A percentile compares a stretch with the other conserved stretches of the same genome.
These are phyloP conservation scores for Trypanosomatidae sp. DNA, from an alignment of 208 protist genomes.

Conservation along the genomic window DNA sequence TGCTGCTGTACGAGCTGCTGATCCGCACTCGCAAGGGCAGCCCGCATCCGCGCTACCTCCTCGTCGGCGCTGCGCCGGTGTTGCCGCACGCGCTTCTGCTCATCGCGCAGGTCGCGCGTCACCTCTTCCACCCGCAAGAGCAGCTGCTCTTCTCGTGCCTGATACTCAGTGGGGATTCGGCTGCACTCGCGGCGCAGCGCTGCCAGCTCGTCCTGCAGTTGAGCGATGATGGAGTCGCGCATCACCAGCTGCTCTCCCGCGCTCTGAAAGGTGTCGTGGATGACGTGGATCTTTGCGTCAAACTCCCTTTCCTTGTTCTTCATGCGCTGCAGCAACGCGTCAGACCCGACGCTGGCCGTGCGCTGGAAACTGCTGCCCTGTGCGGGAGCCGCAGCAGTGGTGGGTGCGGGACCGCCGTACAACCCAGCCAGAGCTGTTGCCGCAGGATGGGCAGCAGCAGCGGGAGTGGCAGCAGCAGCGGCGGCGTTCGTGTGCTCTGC, in stretches of 20 bases:
- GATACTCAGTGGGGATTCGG: conserved; percentile 23
- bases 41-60: conserved; percentile 24
- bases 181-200: conserved; percentile 25
- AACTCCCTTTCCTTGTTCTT: conserved; percentile 68
- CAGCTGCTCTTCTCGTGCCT: conserved; percentile 25
- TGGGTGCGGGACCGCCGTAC: conserved; percentile 1
- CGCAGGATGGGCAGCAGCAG: too few species aligned
- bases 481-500: too few species aligned
- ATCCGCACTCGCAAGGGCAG: conserved; percentile 17
- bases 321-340: conserved; percentile 53
- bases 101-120: conserved; percentile 22
- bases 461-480: too few species aligned
- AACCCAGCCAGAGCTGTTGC: too few species aligned
- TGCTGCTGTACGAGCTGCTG: conserved; percentile 30
- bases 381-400: too few species aligned
- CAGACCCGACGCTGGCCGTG: conserved; percentile 17
- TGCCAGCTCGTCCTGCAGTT: conserved; percentile 56
- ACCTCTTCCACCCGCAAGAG: conserved; percentile 20
- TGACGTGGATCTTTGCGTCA: conserved; percentile 68
- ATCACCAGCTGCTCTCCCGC: conserved; percentile 62
- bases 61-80: conserved; percentile 11
- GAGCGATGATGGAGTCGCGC: conserved; percentile 72
- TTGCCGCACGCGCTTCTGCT: conserved; percentile 14
- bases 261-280: conserved; percentile 71
- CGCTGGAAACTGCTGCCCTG: too few species aligned